Base-by-base conservation (phyloP, 495 filamentous ascomycete genomes). In the Margaritispora aquatica region DNA sequence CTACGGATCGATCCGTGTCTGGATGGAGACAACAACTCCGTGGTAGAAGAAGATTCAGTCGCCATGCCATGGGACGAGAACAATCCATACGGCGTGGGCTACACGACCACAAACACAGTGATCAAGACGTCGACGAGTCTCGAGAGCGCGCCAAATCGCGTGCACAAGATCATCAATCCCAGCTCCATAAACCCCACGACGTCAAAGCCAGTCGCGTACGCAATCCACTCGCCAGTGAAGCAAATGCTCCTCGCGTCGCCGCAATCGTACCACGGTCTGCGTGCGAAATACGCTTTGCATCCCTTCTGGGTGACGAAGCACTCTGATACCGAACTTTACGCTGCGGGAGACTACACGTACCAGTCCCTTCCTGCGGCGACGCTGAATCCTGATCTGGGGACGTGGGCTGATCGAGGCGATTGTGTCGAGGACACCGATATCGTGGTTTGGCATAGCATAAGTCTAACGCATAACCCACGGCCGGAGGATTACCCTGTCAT, bases 121-220 rank as follows among this genome's bases (percentile, higher is more conserved):
- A 59, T 68, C 57, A 54, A 24, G 21, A 57, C 79, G 83, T 54
- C 75, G 78, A 20, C 83, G 88, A 66, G 75, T 83, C 23, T 80
- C 86, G 66, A 70, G 75, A 5, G 71, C 68, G 59, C 72, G 73
- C 20, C 66, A 31, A 87, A 89, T 71, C 83, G 89, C 10, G 80
- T 80, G 27, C 89, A 92, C 76, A 90, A 90, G 69, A 85, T 96
- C 62, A 81, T 89, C 63, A 91, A 93, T 66, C 72, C 80, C 19
- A 66, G 71, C 7, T 74, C 82, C 22, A 77, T 70, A 52, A 92
- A 92, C 67, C 73, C 86, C 0, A 73, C 92, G 69, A 93, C 89
- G 22, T 69, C 67, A 50, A 68, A 69, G 26, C 72, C 70, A 21
- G 71, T 75, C 8, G 73, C 68, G 29, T 75, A 74, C 59, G 68